Percentiles rank a stretch among this genome's conserved stretches.
Evolutionary conservation across 2,329 filamentous ascomycete genomes (phyloP).

Genomic region (Monosporascus ibericus): DNA sequence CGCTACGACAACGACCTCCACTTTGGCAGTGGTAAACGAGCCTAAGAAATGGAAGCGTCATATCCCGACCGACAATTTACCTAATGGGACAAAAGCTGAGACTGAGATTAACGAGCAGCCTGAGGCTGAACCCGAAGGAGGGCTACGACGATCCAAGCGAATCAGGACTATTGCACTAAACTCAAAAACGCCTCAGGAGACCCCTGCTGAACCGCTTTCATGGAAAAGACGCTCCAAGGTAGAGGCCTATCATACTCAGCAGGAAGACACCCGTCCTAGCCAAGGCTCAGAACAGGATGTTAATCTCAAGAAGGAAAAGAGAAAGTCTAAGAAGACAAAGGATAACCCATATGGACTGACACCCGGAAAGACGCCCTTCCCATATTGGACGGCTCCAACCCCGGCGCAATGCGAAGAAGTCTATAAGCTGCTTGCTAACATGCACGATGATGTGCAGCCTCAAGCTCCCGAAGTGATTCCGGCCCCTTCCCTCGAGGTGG

Average conservation of each 20-base stretch:
- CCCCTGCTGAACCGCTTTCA: neutral
- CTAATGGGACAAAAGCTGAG: neutral
- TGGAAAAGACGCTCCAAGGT: conserved; percentile 5
- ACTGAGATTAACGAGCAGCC: neutral
- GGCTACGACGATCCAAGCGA: neutral
- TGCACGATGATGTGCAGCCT: conserved; percentile 59
- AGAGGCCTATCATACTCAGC: neutral
- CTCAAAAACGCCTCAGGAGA: neutral
- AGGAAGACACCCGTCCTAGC: neutral
- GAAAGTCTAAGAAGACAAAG: conserved; percentile 21
- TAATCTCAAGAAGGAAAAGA: conserved; percentile 13
- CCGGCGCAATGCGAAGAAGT: conserved; percentile 64
- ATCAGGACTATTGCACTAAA: neutral
- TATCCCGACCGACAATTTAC: neutral
- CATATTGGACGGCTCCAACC: conserved; percentile 59
- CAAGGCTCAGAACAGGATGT: neutral
- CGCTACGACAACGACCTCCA: neutral
- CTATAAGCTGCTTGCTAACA: conserved; percentile 53
- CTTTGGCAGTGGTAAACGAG: neutral
- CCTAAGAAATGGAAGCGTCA: neutral
- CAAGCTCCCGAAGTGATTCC: conserved; percentile 57
- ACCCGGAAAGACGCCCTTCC: conserved; percentile 59
- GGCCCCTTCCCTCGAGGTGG: conserved; percentile 61
- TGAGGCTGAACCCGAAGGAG: neutral
- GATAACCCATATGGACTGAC: conserved; percentile 45